A percentile compares a stretch with the other conserved stretches of the same genome.
Evolutionary conservation across 2,329 filamentous ascomycete species (phyloP).

Genomic region (Zarea fungicola): DNA sequence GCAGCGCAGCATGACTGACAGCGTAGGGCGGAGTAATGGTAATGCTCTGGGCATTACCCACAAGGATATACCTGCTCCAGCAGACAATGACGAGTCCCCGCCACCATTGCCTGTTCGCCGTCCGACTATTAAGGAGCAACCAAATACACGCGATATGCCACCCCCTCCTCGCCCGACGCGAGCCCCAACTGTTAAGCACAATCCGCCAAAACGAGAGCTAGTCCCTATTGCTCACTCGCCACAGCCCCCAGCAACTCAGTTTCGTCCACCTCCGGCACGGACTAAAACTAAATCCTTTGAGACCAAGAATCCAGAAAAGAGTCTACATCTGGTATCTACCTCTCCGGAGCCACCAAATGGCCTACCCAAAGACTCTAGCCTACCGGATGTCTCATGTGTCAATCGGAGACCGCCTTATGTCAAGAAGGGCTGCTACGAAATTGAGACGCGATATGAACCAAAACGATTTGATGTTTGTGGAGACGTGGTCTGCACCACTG

Average conservation of each 20-base stretch:
- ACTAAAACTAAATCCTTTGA: constrained; percentile 35
- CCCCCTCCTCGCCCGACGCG: constrained; percentile 36
- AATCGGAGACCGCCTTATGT: constrained; percentile 79
- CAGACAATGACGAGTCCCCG: constrained; percentile 38
- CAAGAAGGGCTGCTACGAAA: constrained; percentile 67
- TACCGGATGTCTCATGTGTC: constrained; percentile 76
- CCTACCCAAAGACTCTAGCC: constrained; percentile 54
- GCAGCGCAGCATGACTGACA: constrained; percentile 41
- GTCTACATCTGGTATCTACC: constrained; percentile 15
- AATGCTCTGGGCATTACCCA: constrained; percentile 35
- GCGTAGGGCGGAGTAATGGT: constrained; percentile 41
- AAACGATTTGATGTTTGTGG: constrained; percentile 84
- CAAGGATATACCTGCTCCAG: constrained; percentile 34
- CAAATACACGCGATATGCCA: constrained; percentile 4
- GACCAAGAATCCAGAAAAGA: constrained; percentile 25
- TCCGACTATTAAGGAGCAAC: constrained; percentile 21
- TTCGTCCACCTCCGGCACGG: constrained; percentile 26
- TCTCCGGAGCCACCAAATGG: constrained; percentile 36
- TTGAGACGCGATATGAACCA: constrained; percentile 80
- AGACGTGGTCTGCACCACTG: constrained; percentile 79
- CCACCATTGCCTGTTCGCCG: constrained; percentile 49
- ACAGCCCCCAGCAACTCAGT: constrained; percentile 20
- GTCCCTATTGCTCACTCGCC: constrained; percentile 12
- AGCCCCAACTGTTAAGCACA: constrained; percentile 16
- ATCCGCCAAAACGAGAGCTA: background rate